phyloP scores from a whole-genome alignment of 2,329 filamentous ascomycete genomes.

The Ophioceras dolichostomum region DNA sequence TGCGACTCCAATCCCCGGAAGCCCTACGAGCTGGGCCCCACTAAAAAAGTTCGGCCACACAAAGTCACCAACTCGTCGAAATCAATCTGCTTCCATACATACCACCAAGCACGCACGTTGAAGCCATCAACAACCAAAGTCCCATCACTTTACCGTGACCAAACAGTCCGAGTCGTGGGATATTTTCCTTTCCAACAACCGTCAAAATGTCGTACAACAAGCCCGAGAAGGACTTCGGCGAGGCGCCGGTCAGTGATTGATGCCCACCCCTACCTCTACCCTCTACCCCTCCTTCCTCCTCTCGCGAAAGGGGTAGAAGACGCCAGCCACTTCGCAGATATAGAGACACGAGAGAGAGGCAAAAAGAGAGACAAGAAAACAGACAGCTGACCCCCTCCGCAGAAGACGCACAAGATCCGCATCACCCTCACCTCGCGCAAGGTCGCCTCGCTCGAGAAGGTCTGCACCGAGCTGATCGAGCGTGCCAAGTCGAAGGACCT shows the following conservation, averaged over 20 bases:
- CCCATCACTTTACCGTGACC: constrained; percentile 71
- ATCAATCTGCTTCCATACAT: neutral
- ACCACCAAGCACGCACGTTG: constrained; percentile 1
- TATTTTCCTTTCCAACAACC: neutral
- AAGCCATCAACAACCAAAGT: constrained; percentile 11
- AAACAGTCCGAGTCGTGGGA: constrained; percentile 67
- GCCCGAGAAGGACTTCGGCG: constrained; percentile 4
- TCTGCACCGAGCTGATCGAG: constrained; percentile 96
- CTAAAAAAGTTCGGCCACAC: constrained; percentile 3
- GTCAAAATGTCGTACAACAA: constrained; percentile 5
- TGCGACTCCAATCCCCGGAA: neutral
- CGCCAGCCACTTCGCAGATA: too few species aligned
- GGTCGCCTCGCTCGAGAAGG: constrained; percentile 92
- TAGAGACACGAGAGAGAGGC: neutral
- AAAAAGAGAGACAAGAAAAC: neutral
- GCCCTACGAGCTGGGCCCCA: constrained; percentile 3
- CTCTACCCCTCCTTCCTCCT: neutral
- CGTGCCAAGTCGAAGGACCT: constrained; percentile 98
- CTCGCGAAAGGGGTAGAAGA: too few species aligned
- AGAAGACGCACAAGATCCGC: constrained; percentile 28
- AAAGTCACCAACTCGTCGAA: too few species aligned
- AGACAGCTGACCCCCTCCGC: neutral
- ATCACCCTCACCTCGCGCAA: constrained; percentile 96
- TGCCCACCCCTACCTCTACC: neutral
- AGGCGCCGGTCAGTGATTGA: constrained; percentile 3